A percentile compares a stretch with the other conserved stretches of the same genome.
Evolutionary conservation across 139 green algal genomes (phyloP).

Genomic region (Axilococcus clingmanii): DNA sequence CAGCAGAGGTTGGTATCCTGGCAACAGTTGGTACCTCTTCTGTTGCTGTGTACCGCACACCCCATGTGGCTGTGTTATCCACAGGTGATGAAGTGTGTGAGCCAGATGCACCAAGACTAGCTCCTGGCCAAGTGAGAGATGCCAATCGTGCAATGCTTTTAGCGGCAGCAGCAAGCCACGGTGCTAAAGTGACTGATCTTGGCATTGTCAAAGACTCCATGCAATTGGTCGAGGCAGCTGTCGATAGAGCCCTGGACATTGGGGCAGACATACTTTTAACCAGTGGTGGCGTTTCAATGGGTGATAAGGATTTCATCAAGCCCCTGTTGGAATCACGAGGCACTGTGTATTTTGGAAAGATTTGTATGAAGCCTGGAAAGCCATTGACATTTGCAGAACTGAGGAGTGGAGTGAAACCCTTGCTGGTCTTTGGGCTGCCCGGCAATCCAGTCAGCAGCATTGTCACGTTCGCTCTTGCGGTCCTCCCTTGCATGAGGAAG

Average conservation of each 20-base stretch:
- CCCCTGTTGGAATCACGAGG: slow-evolving; percentile 74
- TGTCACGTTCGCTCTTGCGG: slow-evolving; percentile 89
- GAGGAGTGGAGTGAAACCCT: background rate
- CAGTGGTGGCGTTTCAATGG: slow-evolving; percentile 93
- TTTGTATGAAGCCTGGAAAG: slow-evolving; percentile 95
- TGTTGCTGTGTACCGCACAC: slow-evolving; percentile 32
- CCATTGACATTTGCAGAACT: slow-evolving; percentile 92
- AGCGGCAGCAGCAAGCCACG: slow-evolving; percentile 47
- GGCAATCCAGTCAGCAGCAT: slow-evolving; percentile 84
- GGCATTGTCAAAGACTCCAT: slow-evolving; percentile 59
- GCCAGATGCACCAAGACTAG: slow-evolving; percentile 24
- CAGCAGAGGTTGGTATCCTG: slow-evolving; percentile 83
- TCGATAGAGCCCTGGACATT: slow-evolving; percentile 49
- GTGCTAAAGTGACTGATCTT: slow-evolving; percentile 49
- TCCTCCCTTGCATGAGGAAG: slow-evolving; percentile 70
- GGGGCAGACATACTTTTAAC: slow-evolving; percentile 77
- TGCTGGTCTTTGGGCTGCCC: slow-evolving; percentile 42
- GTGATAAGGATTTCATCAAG: slow-evolving; percentile 91
- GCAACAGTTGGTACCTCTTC: slow-evolving; percentile 66
- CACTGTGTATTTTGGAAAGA: slow-evolving; percentile 84
- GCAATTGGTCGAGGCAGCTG: slow-evolving; percentile 41
- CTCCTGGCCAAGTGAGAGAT: slow-evolving; percentile 78
- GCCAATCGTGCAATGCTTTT: slow-evolving; percentile 86
- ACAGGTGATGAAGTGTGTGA: slow-evolving; percentile 75
- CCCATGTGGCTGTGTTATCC: slow-evolving; percentile 76